Percentiles rank a stretch among this genome's conserved stretches.
phyloP scores from a whole-genome alignment of 108 stramenopile species.

The Cyclostephanos tholiformis region DNA sequence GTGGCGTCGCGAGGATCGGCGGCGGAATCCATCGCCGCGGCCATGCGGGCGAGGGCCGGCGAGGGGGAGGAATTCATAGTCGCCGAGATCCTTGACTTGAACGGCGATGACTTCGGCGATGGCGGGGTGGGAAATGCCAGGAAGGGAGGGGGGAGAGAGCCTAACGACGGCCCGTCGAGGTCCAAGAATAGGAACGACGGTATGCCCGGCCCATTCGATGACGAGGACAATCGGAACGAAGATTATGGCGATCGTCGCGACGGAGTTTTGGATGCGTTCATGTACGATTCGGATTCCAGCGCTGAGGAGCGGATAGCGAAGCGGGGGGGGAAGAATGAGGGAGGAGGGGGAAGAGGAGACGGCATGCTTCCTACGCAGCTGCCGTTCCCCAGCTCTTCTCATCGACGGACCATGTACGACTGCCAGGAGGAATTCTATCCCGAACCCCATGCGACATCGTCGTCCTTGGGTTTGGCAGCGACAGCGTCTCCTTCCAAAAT shows the following conservation, averaged over 20 bases:
- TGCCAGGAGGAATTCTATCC: constrained; percentile 27
- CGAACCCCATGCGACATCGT: constrained; percentile 14
- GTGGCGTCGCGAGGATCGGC: constrained; percentile 21
- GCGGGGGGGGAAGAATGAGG: constrained; percentile 10
- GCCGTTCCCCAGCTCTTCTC: constrained; percentile 32
- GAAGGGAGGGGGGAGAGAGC: constrained; percentile 22
- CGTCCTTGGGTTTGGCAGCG: neutral
- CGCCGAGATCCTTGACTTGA: constrained; percentile 63
- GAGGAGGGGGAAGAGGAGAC: too few relatives aligned
- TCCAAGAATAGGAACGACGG: constrained; percentile 1
- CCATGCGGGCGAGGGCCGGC: constrained; percentile 39
- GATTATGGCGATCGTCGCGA: constrained; percentile 14
- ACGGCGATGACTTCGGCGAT: constrained; percentile 11
- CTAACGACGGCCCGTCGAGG: constrained; percentile 27
- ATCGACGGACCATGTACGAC: constrained; percentile 43
- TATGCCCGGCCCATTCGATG: constrained; percentile 28
- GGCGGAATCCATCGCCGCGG: constrained; percentile 38
- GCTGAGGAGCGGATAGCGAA: constrained; percentile 42
- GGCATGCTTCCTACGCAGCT: too few relatives aligned
- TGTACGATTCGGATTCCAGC: constrained; percentile 88
- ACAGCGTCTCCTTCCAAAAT: constrained; percentile 15
- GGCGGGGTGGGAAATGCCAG: too few relatives aligned
- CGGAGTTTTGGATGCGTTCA: constrained; percentile 37
- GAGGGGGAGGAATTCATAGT: constrained; percentile 82
- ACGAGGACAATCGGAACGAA: constrained; percentile 26